A percentile compares a stretch with the other conserved stretches of the same genome.
phyloP scores from a whole-genome alignment of 176 grass and related monocot species.

The Urochloa ruziziensis region DNA sequence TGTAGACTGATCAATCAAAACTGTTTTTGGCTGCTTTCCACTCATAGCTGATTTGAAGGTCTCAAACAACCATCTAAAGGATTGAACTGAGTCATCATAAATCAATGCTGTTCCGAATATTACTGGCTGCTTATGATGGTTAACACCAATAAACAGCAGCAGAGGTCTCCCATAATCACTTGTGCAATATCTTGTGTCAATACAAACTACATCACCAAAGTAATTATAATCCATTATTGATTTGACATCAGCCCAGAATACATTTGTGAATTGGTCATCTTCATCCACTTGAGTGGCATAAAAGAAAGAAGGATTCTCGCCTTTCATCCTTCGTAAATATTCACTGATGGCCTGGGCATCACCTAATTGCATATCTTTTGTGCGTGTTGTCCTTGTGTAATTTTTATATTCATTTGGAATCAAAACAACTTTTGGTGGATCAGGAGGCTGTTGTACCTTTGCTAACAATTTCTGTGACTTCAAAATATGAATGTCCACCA shows the following conservation, averaged over 20 bases:
- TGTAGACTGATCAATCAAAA: constrained; percentile 59
- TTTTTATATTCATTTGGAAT: constrained; percentile 84
- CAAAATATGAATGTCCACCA: constrained; percentile 78
- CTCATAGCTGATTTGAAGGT: constrained; percentile 75
- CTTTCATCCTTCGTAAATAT: constrained; percentile 84
- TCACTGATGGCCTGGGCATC: constrained; percentile 69
- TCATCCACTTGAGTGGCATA: constrained; percentile 85
- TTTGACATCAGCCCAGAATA: constrained; percentile 79
- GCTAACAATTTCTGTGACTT: constrained; percentile 69
- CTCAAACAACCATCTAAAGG: constrained; percentile 79
- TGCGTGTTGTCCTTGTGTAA: constrained; percentile 57
- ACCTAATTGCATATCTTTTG: constrained; percentile 48
- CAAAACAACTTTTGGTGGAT: constrained; percentile 52
- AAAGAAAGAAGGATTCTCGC: constrained; percentile 78
- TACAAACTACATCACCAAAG: constrained; percentile 83
- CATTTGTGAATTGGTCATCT: constrained; percentile 68
- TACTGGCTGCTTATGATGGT: constrained; percentile 77
- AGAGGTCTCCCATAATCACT: constrained; percentile 64
- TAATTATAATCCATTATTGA: constrained; percentile 73
- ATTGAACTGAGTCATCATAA: constrained; percentile 68
- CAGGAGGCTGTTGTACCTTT: constrained; percentile 57
- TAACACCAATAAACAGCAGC: constrained; percentile 75
- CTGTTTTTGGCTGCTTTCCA: constrained; percentile 79
- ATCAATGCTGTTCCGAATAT: constrained; percentile 71
- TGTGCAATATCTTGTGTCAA: constrained; percentile 70